A percentile compares a stretch with the other conserved stretches of the same genome.
phyloP scores from a whole-genome alignment of 2,329 filamentous ascomycete species.

The Botrytis galanthina region DNA sequence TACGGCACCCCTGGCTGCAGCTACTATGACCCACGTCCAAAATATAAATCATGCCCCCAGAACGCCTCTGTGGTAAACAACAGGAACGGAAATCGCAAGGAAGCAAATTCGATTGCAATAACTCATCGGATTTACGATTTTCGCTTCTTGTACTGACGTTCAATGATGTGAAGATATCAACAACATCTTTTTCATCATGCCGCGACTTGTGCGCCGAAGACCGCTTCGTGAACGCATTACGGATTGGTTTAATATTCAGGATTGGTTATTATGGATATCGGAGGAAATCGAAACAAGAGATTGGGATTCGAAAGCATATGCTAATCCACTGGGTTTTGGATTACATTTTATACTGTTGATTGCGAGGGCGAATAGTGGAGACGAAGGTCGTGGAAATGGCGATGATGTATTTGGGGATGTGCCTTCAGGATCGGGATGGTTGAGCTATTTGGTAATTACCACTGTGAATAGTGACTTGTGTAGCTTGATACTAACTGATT shows the following conservation, averaged over 20 bases:
- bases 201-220: slow-evolving; percentile 76
- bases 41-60: slow-evolving; percentile 1
- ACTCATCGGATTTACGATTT: neutral
- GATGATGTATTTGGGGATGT: slow-evolving; percentile 87
- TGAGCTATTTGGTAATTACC: slow-evolving; percentile 54
- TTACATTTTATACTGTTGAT: slow-evolving; percentile 81
- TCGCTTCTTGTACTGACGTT: neutral
- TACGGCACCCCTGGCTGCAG: slow-evolving; percentile 17
- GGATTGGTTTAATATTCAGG: slow-evolving; percentile 78
- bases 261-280: slow-evolving; percentile 85
- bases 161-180: slow-evolving; percentile 12
- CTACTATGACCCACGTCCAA: slow-evolving; percentile 13
- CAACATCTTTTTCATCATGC: slow-evolving; percentile 48
- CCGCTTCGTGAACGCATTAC: slow-evolving; percentile 79
- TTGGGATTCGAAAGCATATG: slow-evolving; percentile 80
- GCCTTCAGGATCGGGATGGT: slow-evolving; percentile 59
- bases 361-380: slow-evolving; percentile 71
- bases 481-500: slow-evolving; percentile 24
- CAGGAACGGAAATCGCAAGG: slow-evolving; percentile 3
- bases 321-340: slow-evolving; percentile 69
- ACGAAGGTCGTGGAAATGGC: slow-evolving; percentile 46
- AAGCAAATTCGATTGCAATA: slow-evolving; percentile 3
- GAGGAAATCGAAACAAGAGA: slow-evolving; percentile 91
- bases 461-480: neutral
- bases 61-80: slow-evolving; percentile 12